A percentile compares a stretch with the other conserved stretches of the same genome.
These are phyloP conservation scores for Berberis vulgaris DNA, from an alignment of 164 flowering plant species.

Conservation along the genomic window DNA sequence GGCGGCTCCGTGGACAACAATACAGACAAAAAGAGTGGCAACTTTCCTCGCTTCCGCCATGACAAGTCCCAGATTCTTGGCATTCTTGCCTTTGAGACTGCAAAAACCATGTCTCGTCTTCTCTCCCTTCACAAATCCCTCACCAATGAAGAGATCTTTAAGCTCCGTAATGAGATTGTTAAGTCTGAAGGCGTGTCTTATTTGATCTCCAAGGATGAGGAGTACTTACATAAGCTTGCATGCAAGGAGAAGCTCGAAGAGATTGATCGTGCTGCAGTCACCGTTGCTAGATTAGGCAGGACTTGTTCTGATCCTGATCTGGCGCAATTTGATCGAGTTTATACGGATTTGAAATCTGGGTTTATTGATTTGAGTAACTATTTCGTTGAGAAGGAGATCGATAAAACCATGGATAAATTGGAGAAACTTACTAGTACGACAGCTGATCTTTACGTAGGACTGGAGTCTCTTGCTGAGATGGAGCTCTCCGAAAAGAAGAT, in stretches of 20 bases:
- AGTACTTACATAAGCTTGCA: slow-evolving; percentile 46
- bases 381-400: slow-evolving; percentile 20
- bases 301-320: slow-evolving; percentile 43
- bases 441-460: slow-evolving; percentile 24
- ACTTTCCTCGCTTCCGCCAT: slow-evolving; percentile 1
- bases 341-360: slow-evolving; percentile 36
- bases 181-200: slow-evolving; percentile 41
- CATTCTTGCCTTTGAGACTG: slow-evolving; percentile 72
- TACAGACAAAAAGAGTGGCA: background rate
- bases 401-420: slow-evolving; percentile 33
- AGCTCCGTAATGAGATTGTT: slow-evolving; percentile 29
- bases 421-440: slow-evolving; percentile 46
- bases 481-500: slow-evolving; percentile 44
- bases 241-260: slow-evolving; percentile 54
- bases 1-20: no score
- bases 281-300: slow-evolving; percentile 38
- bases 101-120: slow-evolving; percentile 61
- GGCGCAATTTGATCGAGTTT: slow-evolving; percentile 34
- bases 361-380: slow-evolving; percentile 20
- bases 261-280: slow-evolving; percentile 35
- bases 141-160: slow-evolving; percentile 34
- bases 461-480: slow-evolving; percentile 41
- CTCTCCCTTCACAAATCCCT: slow-evolving; percentile 55
- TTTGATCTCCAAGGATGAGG: slow-evolving; percentile 49
- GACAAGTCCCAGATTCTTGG: slow-evolving; percentile 25